Evolutionary conservation across 192 early-diverging fungal species (phyloP), one percentile per base, ranked within the genome.

Genomic region (Phycomyces nitens): DNA sequence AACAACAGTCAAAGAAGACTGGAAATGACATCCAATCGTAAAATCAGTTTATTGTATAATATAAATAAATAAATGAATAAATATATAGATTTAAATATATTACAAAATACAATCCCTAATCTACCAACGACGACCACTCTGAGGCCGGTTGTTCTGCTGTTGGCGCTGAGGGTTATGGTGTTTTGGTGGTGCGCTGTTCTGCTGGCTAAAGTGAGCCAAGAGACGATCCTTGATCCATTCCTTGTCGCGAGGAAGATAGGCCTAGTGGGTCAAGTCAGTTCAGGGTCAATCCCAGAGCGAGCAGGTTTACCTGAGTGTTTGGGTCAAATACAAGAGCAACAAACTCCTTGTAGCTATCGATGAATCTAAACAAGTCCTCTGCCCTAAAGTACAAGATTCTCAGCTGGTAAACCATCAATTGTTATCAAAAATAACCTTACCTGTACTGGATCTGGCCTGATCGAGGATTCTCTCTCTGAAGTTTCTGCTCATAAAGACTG

Each of bases 301-400:
- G 34, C 26, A 47, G 20, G 3, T 9, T 69, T 56, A 68, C 66
- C 59, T 53, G 43, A 29, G 21, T 43, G 6, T 51, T 41, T 26
- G 58, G 59, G 38, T 55, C 27, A 49, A 68, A 68, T 8, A 62
- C 66, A 42, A 68, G 51, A 26, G 66, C 66, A 10, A 69, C 66
- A 62, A 69, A 69, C n/a, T 69, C 66, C 23, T 61, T 69, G 41
- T 69, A 61, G n/a, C 39, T 34, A 62, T 69, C 66, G 39, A 69
- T 69, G 21, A 62, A 69, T 62, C 53, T 26, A 26, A 69, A 69
- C 4, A 69, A 29, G 47, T 69, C 66, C 39, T 69, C 58, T 15
- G 66, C 66, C 56, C 66, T 69, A 43, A 34, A 22, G 14, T 58
- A 16, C n/a, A 20, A 59, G 14, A 42, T 21, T 16, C 15, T 40